Conservation (phyloP, 2,329 filamentous ascomycete species). For the Colletotrichum trifolii region DNA sequence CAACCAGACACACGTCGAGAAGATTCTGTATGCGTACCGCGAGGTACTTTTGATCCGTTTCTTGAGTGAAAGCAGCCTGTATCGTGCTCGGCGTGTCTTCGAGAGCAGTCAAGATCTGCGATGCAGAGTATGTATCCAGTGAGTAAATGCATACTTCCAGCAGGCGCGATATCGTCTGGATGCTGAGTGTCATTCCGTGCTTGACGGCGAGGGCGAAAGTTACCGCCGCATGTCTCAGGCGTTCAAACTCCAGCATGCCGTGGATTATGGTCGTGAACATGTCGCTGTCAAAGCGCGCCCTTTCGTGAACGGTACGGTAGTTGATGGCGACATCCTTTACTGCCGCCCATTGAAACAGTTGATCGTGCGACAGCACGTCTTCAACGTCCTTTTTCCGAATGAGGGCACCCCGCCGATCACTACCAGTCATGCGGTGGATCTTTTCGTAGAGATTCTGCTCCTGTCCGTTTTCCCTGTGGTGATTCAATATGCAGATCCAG, state of each 20-base stretch:
- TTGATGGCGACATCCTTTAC: constrained; percentile 40
- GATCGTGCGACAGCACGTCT: constrained; percentile 43
- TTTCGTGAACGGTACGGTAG: constrained; percentile 53
- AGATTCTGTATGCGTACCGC: constrained; percentile 20
- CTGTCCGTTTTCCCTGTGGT: constrained; percentile 57
- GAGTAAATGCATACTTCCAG: constrained; percentile 53
- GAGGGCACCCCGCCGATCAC: constrained; percentile 53
- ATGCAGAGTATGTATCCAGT: constrained; percentile 19
- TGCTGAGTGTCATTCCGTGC: constrained; percentile 47
- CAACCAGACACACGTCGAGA: constrained; percentile 21
- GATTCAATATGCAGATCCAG: constrained; percentile 60
- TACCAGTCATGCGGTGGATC: constrained; percentile 58
- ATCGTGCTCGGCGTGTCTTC: background rate
- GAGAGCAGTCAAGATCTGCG: constrained; percentile 1
- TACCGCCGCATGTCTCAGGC: constrained; percentile 55
- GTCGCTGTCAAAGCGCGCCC: constrained; percentile 49
- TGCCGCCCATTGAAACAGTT: constrained; percentile 45
- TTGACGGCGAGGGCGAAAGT: constrained; percentile 54
- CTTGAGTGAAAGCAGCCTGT: background rate
- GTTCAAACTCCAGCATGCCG: constrained; percentile 60
- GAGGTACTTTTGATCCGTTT: constrained; percentile 12
- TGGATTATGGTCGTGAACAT: constrained; percentile 59
- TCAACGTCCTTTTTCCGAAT: constrained; percentile 48
- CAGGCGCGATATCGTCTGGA: constrained; percentile 48
- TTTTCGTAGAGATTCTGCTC: constrained; percentile 56